Evolutionary conservation across 2,329 filamentous ascomycete genomes (phyloP).

Genomic region (Aspergillus hiratsukae): DNA sequence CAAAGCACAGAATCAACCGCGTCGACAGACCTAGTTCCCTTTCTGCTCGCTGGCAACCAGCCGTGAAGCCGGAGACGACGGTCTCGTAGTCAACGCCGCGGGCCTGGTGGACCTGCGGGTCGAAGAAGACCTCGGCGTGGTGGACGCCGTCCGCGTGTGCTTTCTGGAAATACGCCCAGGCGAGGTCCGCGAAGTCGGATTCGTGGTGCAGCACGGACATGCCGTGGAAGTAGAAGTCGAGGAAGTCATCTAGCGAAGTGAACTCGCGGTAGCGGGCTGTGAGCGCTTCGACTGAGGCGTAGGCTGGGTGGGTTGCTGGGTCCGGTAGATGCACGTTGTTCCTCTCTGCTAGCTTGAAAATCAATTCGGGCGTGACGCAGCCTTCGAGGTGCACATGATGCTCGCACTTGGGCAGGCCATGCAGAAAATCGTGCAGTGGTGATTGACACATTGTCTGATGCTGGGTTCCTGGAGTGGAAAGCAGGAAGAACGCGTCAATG

Average conservation of each 20-base stretch:
- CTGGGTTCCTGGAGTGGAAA: not conserved
- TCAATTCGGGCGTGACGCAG: slow-evolving; percentile 63
- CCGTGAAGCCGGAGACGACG: slow-evolving; percentile 59
- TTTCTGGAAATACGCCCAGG: slow-evolving; percentile 65
- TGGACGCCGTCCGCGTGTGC: slow-evolving; percentile 62
- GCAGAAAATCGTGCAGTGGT: slow-evolving; percentile 56
- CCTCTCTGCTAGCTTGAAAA: slow-evolving; percentile 64
- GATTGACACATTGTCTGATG: slow-evolving; percentile 50
- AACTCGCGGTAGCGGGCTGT: slow-evolving; percentile 62
- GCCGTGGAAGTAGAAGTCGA: slow-evolving; percentile 73
- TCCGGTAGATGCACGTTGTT: slow-evolving; percentile 61
- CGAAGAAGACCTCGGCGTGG: slow-evolving; percentile 77
- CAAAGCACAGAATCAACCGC: slow-evolving; percentile 66
- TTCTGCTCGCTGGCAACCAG: slow-evolving; percentile 58
- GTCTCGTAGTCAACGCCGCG: slow-evolving; percentile 61
- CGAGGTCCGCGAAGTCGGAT: slow-evolving; percentile 68
- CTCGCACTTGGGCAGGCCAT: slow-evolving; percentile 70
- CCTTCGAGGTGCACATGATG: slow-evolving; percentile 80
- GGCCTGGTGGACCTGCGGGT: slow-evolving; percentile 68
- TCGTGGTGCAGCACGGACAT: slow-evolving; percentile 63
- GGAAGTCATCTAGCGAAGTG: slow-evolving; percentile 69
- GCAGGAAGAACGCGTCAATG: not conserved
- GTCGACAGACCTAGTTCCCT: slow-evolving; percentile 61
- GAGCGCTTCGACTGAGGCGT: slow-evolving; percentile 57
- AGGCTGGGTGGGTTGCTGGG: slow-evolving; percentile 55